phyloP scores from a whole-genome alignment of 2,329 filamentous ascomycete genomes.

The Chaetomiaceae sp. region DNA sequence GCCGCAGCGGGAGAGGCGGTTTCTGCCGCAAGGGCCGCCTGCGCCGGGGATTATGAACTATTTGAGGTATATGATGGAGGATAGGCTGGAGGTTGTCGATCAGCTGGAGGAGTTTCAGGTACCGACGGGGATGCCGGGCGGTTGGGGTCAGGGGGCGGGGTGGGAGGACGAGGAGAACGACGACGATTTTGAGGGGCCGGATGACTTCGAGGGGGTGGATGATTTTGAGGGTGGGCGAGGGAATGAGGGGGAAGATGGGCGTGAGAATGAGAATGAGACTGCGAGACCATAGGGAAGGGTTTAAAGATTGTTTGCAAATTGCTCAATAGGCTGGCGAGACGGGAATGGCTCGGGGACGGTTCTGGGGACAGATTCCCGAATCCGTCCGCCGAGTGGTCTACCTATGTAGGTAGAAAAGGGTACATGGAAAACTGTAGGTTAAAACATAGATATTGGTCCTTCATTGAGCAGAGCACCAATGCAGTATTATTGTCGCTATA shows the following conservation, averaged over 20 bases:
- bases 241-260: constrained; percentile 9
- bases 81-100: neutral
- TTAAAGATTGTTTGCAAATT: too few relatives aligned
- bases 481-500: neutral
- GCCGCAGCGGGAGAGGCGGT: too few relatives aligned
- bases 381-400: too few relatives aligned
- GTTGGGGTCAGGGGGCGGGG: constrained; percentile 14
- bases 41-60: constrained; percentile 3
- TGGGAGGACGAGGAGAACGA: constrained; percentile 25
- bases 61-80: neutral
- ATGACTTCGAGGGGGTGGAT: constrained; percentile 39
- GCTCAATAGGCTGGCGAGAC: too few relatives aligned
- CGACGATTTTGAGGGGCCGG: constrained; percentile 39
- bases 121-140: constrained; percentile 10
- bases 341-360: too few relatives aligned
- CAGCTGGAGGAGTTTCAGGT: neutral
- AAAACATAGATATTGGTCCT: too few relatives aligned
- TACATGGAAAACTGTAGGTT: too few relatives aligned
- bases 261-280: neutral
- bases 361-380: too few relatives aligned
- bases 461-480: too few relatives aligned
- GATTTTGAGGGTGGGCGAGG: constrained; percentile 67
- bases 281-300: neutral
- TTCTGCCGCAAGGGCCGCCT: neutral
- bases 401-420: too few relatives aligned